Conservation (phyloP, 768 basidiomycete genomes). For the Cyathus striatus region DNA sequence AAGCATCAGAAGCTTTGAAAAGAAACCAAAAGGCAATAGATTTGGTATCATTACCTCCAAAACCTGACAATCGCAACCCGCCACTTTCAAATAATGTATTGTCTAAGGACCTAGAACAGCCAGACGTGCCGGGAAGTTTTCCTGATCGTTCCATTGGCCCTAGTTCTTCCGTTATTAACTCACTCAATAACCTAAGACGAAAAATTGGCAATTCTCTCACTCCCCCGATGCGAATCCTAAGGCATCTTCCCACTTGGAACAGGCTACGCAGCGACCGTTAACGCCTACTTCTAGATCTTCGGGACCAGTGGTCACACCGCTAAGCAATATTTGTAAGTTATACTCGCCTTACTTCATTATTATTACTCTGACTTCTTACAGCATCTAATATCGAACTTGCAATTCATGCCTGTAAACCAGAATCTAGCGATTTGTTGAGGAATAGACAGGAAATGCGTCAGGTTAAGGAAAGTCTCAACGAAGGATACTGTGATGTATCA, state of each 20-base stretch:
- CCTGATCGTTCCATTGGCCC: no score
- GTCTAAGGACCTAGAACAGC: not conserved
- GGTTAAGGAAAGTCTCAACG: conserved; percentile 71
- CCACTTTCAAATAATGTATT: not conserved
- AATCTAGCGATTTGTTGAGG: conserved; percentile 54
- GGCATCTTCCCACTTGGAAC: no score
- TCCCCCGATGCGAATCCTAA: no score
- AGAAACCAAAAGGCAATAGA: conserved; percentile 26
- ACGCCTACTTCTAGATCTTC: conserved; percentile 3
- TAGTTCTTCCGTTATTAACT: not conserved
- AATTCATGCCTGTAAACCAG: conserved; percentile 66
- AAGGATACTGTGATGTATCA: conserved; percentile 79
- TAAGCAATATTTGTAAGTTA: conserved; percentile 38
- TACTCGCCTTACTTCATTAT: no score
- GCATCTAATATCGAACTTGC: conserved; percentile 69
- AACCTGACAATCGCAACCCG: no score
- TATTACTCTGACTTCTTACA: conserved; percentile 19
- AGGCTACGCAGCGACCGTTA: not conserved
- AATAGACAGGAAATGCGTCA: conserved; percentile 66
- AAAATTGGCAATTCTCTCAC: conserved; percentile 4
- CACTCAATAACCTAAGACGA: not conserved
- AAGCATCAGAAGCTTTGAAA: conserved; percentile 46
- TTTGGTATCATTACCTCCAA: conserved; percentile 17
- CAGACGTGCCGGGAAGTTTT: not conserved
- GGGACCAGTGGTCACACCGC: conserved; percentile 24